A percentile compares a stretch with the other conserved stretches of the same genome.
These are phyloP conservation scores for Xylaria palmicola DNA, from an alignment of 495 filamentous ascomycete species.

Conservation along the genomic window DNA sequence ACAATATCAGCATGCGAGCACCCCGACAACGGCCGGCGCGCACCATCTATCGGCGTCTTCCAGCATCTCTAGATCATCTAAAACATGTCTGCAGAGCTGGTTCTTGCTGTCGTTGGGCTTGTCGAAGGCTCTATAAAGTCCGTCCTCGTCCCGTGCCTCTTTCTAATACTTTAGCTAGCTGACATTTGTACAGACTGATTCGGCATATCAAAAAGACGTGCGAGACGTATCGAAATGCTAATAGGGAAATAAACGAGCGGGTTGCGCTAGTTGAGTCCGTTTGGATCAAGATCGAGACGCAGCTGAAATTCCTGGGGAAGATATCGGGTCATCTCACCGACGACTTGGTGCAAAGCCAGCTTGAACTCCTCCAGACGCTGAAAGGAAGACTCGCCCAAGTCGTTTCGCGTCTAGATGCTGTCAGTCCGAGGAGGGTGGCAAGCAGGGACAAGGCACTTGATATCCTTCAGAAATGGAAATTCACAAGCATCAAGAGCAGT, in stretches of 20 bases:
- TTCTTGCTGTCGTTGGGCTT: background rate
- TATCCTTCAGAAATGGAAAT: slow-evolving; percentile 5
- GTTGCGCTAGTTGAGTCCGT: background rate
- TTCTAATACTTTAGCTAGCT: background rate
- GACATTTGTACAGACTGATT: background rate
- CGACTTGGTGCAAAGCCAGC: slow-evolving; percentile 8
- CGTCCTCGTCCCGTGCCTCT: background rate
- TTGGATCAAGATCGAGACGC: slow-evolving; percentile 3
- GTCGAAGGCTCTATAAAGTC: slow-evolving; percentile 7
- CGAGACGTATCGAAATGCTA: background rate
- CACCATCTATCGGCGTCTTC: too few relatives aligned
- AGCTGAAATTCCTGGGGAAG: background rate
- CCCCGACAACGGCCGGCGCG: too few relatives aligned
- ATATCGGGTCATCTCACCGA: background rate
- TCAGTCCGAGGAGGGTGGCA: background rate
- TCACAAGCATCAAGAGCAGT: slow-evolving; percentile 15
- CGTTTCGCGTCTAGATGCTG: background rate
- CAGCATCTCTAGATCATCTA: too few relatives aligned
- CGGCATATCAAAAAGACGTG: slow-evolving; percentile 2
- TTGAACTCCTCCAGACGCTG: background rate
- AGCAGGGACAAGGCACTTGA: background rate
- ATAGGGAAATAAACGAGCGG: background rate
- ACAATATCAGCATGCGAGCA: background rate
- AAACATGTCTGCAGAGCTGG: slow-evolving; percentile 16
- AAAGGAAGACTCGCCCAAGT: background rate